Evolutionary conservation across 1,284 basidiomycete genomes (phyloP).

Genomic region (Heterobasidion annosum): DNA sequence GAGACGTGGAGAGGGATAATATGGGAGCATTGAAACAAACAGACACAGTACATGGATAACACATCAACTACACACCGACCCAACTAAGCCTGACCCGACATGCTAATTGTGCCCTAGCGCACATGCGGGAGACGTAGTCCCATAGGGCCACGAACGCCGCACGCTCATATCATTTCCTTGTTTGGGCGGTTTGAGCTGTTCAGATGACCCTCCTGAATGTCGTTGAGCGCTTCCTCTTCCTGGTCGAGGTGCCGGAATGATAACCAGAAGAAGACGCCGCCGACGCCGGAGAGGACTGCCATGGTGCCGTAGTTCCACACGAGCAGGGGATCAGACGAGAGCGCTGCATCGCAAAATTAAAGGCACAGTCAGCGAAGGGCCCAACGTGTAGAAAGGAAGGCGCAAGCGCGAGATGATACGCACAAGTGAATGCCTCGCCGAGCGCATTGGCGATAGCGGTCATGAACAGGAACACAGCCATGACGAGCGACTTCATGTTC

Average conservation of each 20-base stretch:
- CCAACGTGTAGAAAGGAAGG: neutral
- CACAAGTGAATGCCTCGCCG: slow-evolving; percentile 50
- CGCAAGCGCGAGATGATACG: neutral
- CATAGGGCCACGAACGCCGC: no score
- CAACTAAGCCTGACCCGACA: no score
- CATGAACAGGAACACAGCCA: slow-evolving; percentile 67
- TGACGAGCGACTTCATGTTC: slow-evolving; percentile 77
- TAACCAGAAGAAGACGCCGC: slow-evolving; percentile 52
- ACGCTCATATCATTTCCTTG: no score
- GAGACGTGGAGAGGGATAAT: no score
- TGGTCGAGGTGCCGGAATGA: slow-evolving; percentile 49
- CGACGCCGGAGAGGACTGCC: slow-evolving; percentile 28
- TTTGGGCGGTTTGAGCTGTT: neutral
- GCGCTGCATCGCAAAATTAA: slow-evolving; percentile 8
- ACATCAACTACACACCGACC: no score
- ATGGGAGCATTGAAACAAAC: no score
- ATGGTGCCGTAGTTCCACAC: slow-evolving; percentile 44
- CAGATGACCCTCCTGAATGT: slow-evolving; percentile 28
- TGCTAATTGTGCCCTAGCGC: no score
- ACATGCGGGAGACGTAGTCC: no score
- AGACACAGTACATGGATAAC: no score
- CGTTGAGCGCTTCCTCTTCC: slow-evolving; percentile 56
- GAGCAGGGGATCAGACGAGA: slow-evolving; percentile 40
- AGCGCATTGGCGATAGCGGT: slow-evolving; percentile 57
- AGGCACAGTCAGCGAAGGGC: neutral